phyloP scores from a whole-genome alignment of 2,329 filamentous ascomycete genomes.

The Apiospora pterosperma region DNA sequence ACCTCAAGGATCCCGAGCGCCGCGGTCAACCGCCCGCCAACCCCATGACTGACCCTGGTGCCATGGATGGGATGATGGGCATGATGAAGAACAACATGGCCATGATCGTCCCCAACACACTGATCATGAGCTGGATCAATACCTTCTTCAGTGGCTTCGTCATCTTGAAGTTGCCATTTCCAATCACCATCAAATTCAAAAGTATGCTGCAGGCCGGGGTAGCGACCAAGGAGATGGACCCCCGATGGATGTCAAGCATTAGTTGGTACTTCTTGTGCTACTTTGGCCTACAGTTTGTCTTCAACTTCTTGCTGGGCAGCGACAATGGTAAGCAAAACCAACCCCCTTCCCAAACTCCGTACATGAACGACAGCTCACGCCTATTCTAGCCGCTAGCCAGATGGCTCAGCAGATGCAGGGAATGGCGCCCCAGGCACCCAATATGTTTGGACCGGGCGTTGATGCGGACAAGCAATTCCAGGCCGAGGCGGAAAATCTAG shows the following conservation, averaged over 20 bases:
- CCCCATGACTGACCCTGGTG: conserved; percentile 90
- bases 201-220: conserved; percentile 98
- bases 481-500: conserved; percentile 90
- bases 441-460: conserved; percentile 87
- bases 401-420: conserved; percentile 81
- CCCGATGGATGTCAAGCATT: conserved; percentile 96
- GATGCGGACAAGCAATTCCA: conserved; percentile 95
- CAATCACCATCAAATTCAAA: conserved; percentile 98
- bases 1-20: conserved; percentile 83
- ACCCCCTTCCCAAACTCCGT: background rate
- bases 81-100: conserved; percentile 99
- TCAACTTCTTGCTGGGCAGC: conserved; percentile 92
- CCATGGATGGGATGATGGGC: conserved; percentile 99
- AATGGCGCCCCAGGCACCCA: conserved; percentile 64
- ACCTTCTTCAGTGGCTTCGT: conserved; percentile 98
- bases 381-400: conserved; percentile 74
- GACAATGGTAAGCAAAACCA: conserved; percentile 82
- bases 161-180: conserved; percentile 97
- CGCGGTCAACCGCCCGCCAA: conserved; percentile 87
- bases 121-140: conserved; percentile 99
- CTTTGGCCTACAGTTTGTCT: conserved; percentile 94
- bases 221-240: conserved; percentile 92
- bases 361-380: background rate
- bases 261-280: conserved; percentile 99
- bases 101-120: conserved; percentile 97